phyloP scores from a whole-genome alignment of 202 grass and related monocot genomes.

The Sporobolus alterniflorus region DNA sequence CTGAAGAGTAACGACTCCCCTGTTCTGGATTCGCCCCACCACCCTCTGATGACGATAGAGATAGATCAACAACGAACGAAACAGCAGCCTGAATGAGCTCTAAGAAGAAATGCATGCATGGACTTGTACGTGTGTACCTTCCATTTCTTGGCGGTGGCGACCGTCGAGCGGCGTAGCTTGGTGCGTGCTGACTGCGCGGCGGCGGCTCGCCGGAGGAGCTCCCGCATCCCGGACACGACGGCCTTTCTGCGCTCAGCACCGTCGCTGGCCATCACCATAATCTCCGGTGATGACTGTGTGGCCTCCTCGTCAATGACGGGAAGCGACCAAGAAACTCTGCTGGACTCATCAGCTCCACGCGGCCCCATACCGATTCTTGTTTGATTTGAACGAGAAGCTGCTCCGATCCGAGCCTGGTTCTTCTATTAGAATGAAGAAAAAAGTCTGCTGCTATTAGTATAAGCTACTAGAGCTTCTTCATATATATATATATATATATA shows the following conservation, averaged over 20 bases:
- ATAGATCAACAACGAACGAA: background rate
- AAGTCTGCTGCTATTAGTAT: too few relatives aligned
- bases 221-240: constrained; percentile 46
- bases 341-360: background rate
- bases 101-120: too few relatives aligned
- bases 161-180: constrained; percentile 14
- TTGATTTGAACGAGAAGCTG: too few relatives aligned
- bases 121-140: constrained; percentile 6
- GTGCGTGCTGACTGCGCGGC: constrained; percentile 24
- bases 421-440: too few relatives aligned
- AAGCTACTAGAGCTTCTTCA: too few relatives aligned
- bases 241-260: constrained; percentile 33
- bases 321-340: constrained; percentile 41
- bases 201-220: constrained; percentile 38
- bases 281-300: background rate
- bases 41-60: constrained; percentile 11
- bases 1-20: background rate
- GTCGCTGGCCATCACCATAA: background rate
- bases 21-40: constrained; percentile 33
- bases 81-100: background rate
- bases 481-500: too few relatives aligned
- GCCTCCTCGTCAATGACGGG: constrained; percentile 43
- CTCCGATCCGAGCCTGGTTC: too few relatives aligned
- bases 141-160: constrained; percentile 43
- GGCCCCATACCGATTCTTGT: constrained; percentile 17